Conservation (phyloP, 176 grass and related monocot species). For the Cenchrus purpureus region DNA sequence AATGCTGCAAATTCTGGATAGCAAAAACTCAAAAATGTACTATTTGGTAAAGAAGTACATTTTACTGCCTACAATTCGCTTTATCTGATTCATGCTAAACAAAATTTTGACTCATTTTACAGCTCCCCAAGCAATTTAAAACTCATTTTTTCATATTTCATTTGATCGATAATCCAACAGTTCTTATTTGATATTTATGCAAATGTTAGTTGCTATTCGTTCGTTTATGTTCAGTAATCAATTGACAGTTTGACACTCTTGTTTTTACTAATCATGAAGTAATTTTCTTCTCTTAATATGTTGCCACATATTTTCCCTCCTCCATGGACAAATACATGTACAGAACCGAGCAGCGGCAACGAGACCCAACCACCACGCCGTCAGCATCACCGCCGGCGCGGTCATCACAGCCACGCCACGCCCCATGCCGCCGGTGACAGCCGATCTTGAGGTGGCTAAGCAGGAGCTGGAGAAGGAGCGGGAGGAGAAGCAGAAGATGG, state of each 20-base stretch:
- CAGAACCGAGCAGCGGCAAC: slow-evolving; percentile 41
- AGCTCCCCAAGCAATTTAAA: no score
- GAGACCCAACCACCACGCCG: not conserved
- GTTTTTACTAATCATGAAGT: not conserved
- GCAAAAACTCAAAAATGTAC: no score
- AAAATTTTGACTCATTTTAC: no score
- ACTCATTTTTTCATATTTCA: not conserved
- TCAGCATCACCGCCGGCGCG: not conserved
- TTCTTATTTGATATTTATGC: not conserved
- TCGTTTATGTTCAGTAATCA: not conserved
- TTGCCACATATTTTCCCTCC: not conserved
- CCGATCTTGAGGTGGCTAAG: slow-evolving; percentile 65
- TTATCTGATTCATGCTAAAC: no score
- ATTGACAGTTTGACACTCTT: not conserved
- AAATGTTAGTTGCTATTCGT: not conserved
- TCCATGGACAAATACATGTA: not conserved
- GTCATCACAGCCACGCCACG: not conserved
- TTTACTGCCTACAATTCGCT: no score
- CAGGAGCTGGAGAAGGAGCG: slow-evolving; percentile 62
- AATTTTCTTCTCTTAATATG: not conserved
- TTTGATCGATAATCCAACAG: not conserved
- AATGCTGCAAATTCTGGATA: no score
- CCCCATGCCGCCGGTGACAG: not conserved
- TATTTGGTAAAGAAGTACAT: no score
- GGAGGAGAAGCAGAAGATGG: slow-evolving; percentile 73